phyloP scores from a whole-genome alignment of 441 rosid genomes.

The Sinapis alba region DNA sequence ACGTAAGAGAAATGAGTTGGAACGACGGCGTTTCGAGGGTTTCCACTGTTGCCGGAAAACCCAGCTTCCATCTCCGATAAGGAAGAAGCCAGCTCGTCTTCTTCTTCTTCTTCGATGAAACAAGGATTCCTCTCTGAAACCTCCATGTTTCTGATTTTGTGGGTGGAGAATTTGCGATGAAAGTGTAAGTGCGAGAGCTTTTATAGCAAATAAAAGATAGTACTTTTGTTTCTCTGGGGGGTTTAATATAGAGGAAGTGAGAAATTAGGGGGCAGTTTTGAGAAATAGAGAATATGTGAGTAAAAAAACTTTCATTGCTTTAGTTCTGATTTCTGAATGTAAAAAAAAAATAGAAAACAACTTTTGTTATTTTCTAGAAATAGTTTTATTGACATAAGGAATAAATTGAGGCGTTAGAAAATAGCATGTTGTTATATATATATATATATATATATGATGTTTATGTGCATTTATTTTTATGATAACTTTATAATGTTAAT shows the following conservation, averaged over 20 bases:
- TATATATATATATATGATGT: neutral
- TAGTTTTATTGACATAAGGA: constrained; percentile 20
- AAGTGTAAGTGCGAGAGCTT: constrained; percentile 22
- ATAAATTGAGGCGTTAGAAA: constrained; percentile 16
- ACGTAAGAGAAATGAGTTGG: constrained; percentile 24
- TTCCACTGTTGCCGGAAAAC: constrained; percentile 12
- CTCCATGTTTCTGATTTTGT: constrained; percentile 25
- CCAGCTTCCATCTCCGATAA: constrained; percentile 43
- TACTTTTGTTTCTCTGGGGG: neutral
- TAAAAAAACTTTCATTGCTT: constrained; percentile 8
- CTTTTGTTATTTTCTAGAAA: constrained; percentile 19
- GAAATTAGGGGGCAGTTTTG: constrained; percentile 38
- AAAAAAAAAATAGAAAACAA: constrained; percentile 31
- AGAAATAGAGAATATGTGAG: constrained; percentile 24
- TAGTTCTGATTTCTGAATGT: neutral
- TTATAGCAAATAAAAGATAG: constrained; percentile 28
- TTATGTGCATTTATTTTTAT: neutral
- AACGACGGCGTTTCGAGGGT: constrained; percentile 8
- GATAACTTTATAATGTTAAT: neutral
- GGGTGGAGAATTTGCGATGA: constrained; percentile 7
- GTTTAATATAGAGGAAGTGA: neutral
- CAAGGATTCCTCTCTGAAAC: constrained; percentile 27
- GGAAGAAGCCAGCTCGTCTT: constrained; percentile 23
- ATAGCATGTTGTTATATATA: neutral
- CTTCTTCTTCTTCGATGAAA: constrained; percentile 38